Evolutionary conservation across 179 eudicot genomes (phyloP), one percentile per base, ranked within the genome.

Genomic region (Camellia oleifera): DNA sequence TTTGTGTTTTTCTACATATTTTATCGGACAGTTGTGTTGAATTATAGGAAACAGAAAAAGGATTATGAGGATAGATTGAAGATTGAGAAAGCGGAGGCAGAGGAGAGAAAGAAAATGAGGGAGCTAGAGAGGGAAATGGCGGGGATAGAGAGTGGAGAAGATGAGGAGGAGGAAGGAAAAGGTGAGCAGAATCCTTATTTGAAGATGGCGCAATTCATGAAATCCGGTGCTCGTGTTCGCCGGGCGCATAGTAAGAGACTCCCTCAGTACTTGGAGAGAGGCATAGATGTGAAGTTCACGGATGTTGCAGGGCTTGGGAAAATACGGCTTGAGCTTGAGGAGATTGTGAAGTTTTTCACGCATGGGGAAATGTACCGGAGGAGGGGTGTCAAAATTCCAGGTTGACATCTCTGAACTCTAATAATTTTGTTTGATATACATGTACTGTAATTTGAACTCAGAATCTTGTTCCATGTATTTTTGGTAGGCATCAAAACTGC

Each of bases 281-380:
- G 89, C 76, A 87, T 89, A 7, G 97, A 95, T 84, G 98, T 95
- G 84, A 93, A 95, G 89, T 95, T 95, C 85, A n/a, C 96, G 17
- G 98, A 95, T 91, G 98, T 95, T 82, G 98, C 98, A 1, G 98
- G 98, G 80, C 97, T 95, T 71, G 98, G 98, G 72, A 95, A 95
- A 84, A 95, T 95, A 79, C 81, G 97, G 63, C 85, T 90, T 76
- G 98, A 95, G 88, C 92, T 95, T 77, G 98, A 95, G 88, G 98
- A 95, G 91, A 88, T 95, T 84, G 98, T 95, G 53, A 95, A 95
- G 78, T 95, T 95, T 74, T 95, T 95, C 83, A 95, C 97, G 3
- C 93, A 95, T 77, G 98, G 97, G n/a, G 98, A 95, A 73, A 91
- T 90, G 89, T 95, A 91, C 64, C 91, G 98, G 14, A 85, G 93